Base-by-base conservation (phyloP, 2,329 filamentous ascomycete genomes). In the Amauroascus niger region DNA sequence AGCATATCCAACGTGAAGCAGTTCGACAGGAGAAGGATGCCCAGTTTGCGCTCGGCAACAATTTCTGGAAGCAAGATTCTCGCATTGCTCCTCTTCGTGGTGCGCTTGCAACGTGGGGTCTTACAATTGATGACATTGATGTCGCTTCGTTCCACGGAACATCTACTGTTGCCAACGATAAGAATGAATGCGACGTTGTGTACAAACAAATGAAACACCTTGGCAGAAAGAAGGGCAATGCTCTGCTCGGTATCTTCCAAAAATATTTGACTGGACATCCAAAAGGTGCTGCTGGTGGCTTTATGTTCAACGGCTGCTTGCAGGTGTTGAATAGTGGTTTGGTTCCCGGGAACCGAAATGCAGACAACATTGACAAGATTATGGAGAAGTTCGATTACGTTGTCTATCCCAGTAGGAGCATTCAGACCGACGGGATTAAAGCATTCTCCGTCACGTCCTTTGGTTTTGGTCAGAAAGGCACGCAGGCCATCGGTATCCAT, bases 301-400 rank as follows among this genome's bases (percentile, higher is more conserved):
- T 93, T 90, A 98, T 98, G 93, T 84, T 98, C 80, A 98, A 98
- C 77, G 93, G 93, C 61, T 93, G 88, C 70, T 76, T 98, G 69
- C 93, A 98, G 71, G 88, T 96, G 44, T 81, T 98, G 64, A 95
- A 97, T 77, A 85, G 80, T 49, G 93, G 93, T 66, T 78, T 98
- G 48, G 91, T 98, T 22, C 93, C 93, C 13, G 93, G 93, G 56
- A 98, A 98, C 76, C 86, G 90, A 65, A 98, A 98, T 64, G 93
- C 93, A 49, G 93, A 98, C 76, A 98, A 98, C 62, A 83, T 98
- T 53, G 93, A 98, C 69, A 82, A 90, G 68, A 79, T 90, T 62
- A 94, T 98, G 87, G 91, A 97, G 79, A 81, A 96, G 69, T 98
- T 93, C 63, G 93, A 98, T 69, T 87, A 95, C 75, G 95, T 98